Conservation (phyloP, 2,329 filamentous ascomycete genomes). For the Aspergillus costaricaensis region DNA sequence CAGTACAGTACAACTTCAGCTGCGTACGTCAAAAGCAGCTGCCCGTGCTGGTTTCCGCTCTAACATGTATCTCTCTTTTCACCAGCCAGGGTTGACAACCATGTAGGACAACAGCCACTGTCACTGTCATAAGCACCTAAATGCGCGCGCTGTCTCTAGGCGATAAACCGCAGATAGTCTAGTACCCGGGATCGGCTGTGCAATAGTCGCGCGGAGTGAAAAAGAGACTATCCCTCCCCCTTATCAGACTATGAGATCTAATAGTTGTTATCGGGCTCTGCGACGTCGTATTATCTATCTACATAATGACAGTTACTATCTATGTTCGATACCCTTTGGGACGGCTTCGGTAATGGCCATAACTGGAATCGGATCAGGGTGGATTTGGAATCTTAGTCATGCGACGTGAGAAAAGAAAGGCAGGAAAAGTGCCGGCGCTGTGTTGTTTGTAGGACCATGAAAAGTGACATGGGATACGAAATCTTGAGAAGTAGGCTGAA, state of each 20-base stretch:
- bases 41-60: neutral
- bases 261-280: neutral
- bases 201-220: neutral
- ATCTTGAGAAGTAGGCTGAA: neutral
- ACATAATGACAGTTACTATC: neutral
- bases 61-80: neutral
- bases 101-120: slow-evolving; percentile 6
- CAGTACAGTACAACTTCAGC: slow-evolving; percentile 5
- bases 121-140: slow-evolving; percentile 9
- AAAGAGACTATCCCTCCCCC: neutral
- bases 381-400: slow-evolving; percentile 1
- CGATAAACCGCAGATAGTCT: neutral
- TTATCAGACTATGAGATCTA: neutral
- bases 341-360: neutral
- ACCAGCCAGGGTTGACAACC: neutral
- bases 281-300: neutral
- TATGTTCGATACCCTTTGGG: neutral
- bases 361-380: neutral
- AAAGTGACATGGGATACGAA: no score
- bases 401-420: neutral
- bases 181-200: neutral
- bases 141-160: neutral
- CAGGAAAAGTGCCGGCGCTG: neutral
- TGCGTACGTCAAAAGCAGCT: slow-evolving; percentile 1
- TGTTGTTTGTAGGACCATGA: no score